Conservation (phyloP, 495 filamentous ascomycete genomes). For the Daldinia loculata region DNA sequence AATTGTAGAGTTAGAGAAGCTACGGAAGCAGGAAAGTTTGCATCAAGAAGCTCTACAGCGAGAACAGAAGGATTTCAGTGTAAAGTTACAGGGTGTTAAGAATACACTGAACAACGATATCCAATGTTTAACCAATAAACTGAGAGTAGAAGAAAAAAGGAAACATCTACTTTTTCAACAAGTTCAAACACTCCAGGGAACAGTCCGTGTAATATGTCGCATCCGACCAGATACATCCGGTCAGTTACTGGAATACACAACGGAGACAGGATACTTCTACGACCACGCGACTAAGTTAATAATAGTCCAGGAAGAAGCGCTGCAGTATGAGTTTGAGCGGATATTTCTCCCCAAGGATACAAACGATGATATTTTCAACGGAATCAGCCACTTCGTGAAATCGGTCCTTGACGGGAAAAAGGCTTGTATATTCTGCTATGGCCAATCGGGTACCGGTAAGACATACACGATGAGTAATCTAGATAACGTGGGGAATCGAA, state of each 20-base stretch:
- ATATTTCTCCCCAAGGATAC: constrained; percentile 79
- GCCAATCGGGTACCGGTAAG: constrained; percentile 95
- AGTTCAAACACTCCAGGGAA: constrained; percentile 92
- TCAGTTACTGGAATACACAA: constrained; percentile 75
- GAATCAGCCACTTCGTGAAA: constrained; percentile 93
- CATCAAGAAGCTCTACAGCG: neutral
- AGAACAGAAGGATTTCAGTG: neutral
- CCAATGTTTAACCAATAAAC: constrained; percentile 58
- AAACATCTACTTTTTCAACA: constrained; percentile 91
- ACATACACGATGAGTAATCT: constrained; percentile 92
- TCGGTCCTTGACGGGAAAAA: constrained; percentile 94
- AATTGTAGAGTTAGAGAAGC: neutral
- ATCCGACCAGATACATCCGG: constrained; percentile 75
- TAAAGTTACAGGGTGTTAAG: neutral
- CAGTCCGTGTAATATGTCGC: constrained; percentile 95
- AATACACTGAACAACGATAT: neutral
- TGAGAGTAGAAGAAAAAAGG: constrained; percentile 84
- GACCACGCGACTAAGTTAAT: constrained; percentile 63
- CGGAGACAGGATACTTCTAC: constrained; percentile 54
- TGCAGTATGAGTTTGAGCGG: constrained; percentile 87
- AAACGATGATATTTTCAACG: constrained; percentile 87
- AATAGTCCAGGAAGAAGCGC: constrained; percentile 65
- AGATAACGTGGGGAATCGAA: constrained; percentile 52
- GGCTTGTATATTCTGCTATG: constrained; percentile 97
- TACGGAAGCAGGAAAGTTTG: neutral